Evolutionary conservation across 257 asterid species (phyloP).

Genomic region (Petunia secreta): DNA sequence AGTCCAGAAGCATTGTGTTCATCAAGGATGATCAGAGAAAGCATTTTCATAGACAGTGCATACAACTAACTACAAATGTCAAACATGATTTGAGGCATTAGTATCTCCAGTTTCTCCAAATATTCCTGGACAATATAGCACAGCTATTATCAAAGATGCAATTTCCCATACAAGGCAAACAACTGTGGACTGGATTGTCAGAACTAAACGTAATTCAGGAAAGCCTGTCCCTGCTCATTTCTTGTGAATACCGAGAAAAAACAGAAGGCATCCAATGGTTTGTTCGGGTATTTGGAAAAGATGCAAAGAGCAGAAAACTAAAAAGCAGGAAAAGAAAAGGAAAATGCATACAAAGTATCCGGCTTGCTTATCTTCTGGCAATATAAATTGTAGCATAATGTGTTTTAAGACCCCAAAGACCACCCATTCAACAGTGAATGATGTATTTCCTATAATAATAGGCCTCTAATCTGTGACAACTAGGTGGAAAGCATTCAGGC

Average conservation of each 20-base stretch:
- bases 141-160: not conserved
- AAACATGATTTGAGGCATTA: not conserved
- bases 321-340: constrained; percentile 3
- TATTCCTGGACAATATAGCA: constrained; percentile 5
- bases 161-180: too few relatives aligned
- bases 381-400: not conserved
- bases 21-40: not conserved
- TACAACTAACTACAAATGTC: not conserved
- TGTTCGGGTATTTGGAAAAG: not conserved
- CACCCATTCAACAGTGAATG: not conserved
- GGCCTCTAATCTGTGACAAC: not conserved
- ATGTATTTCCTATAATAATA: not conserved
- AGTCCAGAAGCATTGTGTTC: constrained; percentile 13
- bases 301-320: not conserved
- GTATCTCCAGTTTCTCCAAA: not conserved
- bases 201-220: not conserved
- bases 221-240: not conserved
- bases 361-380: not conserved
- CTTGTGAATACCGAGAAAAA: not conserved
- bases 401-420: not conserved
- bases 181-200: not conserved
- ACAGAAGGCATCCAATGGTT: not conserved
- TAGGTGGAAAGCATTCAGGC: not conserved
- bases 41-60: not conserved
- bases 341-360: not conserved